These are phyloP conservation scores for Morella rubra DNA, from an alignment of 306 rosid species.

Conservation along the genomic window DNA sequence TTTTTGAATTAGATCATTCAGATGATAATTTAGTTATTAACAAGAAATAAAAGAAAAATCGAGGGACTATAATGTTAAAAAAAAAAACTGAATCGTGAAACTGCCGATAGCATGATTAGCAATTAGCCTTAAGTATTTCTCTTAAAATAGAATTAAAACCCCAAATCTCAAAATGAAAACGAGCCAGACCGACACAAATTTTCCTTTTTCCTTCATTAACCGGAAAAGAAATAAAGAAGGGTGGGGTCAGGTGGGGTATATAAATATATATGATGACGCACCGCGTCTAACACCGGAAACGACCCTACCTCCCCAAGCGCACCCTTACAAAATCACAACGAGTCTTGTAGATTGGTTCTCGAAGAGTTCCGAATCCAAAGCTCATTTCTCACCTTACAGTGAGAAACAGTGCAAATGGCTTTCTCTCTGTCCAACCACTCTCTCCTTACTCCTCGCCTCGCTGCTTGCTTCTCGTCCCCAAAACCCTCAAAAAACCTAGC, in stretches of 20 bases:
- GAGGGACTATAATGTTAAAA: too few species aligned
- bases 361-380: not conserved
- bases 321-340: not conserved
- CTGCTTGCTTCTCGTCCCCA: conserved; percentile 34
- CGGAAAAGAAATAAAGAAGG: not conserved
- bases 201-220: too few species aligned
- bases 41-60: too few species aligned
- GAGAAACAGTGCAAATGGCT: conserved; percentile 41
- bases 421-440: conserved; percentile 39
- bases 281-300: not conserved
- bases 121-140: too few species aligned
- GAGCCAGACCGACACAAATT: too few species aligned
- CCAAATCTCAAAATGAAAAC: too few species aligned
- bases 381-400: not conserved
- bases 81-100: too few species aligned
- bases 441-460: conserved; percentile 34
- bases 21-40: too few species aligned
- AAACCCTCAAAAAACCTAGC: conserved; percentile 38
- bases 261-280: not conserved
- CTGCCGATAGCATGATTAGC: too few species aligned
- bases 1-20: too few species aligned
- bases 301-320: not conserved
- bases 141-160: too few species aligned
- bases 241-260: too few species aligned
- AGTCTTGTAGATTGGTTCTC: not conserved